Percentiles rank a stretch among this genome's conserved stretches.
phyloP scores from a whole-genome alignment of 768 basidiomycete genomes.

The Nidularia pulvinata region DNA sequence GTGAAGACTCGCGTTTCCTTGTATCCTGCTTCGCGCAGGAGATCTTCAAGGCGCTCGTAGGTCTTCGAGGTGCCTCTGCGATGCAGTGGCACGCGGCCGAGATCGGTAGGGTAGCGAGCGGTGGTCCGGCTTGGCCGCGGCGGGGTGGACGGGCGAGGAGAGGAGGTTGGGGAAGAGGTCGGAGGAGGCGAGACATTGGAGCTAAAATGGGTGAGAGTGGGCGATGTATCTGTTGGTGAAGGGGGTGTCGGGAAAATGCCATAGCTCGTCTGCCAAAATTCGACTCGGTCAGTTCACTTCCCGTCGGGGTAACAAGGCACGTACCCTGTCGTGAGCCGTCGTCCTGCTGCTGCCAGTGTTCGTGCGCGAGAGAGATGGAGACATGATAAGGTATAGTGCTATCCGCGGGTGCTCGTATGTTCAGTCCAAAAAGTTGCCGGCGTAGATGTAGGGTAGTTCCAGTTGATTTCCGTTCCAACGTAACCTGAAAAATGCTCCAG shows the following conservation, averaged over 20 bases:
- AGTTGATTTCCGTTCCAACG: too few species aligned
- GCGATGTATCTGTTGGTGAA: slow-evolving; percentile 33
- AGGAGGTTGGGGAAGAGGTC: slow-evolving; percentile 40
- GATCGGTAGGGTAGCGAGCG: slow-evolving; percentile 52
- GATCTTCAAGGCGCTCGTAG: slow-evolving; percentile 84
- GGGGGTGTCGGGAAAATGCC: slow-evolving; percentile 22
- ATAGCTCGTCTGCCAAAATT: slow-evolving; percentile 11
- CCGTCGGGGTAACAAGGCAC: background rate
- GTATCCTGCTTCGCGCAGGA: slow-evolving; percentile 87
- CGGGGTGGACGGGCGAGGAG: slow-evolving; percentile 40
- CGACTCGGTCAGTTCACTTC: background rate
- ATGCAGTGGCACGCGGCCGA: slow-evolving; percentile 74
- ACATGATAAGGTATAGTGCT: too few species aligned
- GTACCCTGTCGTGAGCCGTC: background rate
- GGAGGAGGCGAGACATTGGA: slow-evolving; percentile 35
- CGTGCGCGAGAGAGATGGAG: too few species aligned
- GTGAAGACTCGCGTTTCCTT: slow-evolving; percentile 92
- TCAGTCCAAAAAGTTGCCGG: too few species aligned
- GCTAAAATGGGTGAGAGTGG: slow-evolving; percentile 37
- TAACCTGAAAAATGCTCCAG: too few species aligned
- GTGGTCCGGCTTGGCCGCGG: slow-evolving; percentile 37
- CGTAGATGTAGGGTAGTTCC: too few species aligned
- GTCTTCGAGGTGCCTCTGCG: slow-evolving; percentile 78
- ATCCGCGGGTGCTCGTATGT: too few species aligned
- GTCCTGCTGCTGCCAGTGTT: background rate